phyloP scores from a whole-genome alignment of 345 rosid genomes.

The Citrus mangshanensis region DNA sequence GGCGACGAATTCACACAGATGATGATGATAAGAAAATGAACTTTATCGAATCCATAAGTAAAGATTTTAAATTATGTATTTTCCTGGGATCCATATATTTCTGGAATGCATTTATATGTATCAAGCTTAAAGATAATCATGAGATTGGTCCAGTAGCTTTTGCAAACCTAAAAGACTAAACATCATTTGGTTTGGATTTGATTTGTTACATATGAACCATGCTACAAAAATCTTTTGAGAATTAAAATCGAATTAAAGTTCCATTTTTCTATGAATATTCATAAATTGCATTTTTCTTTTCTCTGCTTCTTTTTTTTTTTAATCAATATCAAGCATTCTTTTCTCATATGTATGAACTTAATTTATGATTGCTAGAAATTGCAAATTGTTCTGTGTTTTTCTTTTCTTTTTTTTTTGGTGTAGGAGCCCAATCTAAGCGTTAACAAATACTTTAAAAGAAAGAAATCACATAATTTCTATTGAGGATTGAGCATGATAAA shows the following conservation, averaged over 20 bases:
- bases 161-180: too few relatives aligned
- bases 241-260: background rate
- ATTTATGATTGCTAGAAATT: constrained; percentile 7
- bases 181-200: background rate
- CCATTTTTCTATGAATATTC: background rate
- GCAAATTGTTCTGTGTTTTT: constrained; percentile 24
- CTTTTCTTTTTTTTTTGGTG: background rate
- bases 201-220: background rate
- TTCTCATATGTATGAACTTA: background rate
- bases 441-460: too few relatives aligned
- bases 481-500: too few relatives aligned
- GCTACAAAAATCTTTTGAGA: background rate
- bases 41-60: constrained; percentile 87
- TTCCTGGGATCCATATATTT: too few relatives aligned
- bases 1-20: constrained; percentile 46
- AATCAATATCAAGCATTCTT: background rate
- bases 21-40: constrained; percentile 58
- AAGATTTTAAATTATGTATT: constrained; percentile 12
- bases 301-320: background rate
- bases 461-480: too few relatives aligned
- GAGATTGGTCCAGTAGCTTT: too few relatives aligned
- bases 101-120: too few relatives aligned
- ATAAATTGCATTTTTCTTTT: background rate
- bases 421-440: background rate
- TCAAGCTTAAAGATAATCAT: too few relatives aligned